phyloP scores from a whole-genome alignment of 2,329 filamentous ascomycete genomes.

The Tolypocladium nubicola region DNA sequence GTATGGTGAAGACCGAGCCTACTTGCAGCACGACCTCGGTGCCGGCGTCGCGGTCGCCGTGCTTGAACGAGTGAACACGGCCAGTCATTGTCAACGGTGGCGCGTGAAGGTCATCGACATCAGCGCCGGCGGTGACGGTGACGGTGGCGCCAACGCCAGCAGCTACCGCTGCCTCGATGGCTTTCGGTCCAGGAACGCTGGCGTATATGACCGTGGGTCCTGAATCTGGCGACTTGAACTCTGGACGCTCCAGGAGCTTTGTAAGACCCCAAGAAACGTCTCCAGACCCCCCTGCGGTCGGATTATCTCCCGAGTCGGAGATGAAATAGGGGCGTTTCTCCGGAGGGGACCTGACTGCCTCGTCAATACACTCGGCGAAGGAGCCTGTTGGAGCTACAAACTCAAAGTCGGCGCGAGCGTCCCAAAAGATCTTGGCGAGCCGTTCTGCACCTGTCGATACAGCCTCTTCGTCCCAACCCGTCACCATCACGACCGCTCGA shows the following conservation, averaged over 20 bases:
- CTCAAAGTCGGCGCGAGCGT: conserved; percentile 30
- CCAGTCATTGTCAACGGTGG: conserved; percentile 41
- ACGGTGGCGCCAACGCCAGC: conserved; percentile 35
- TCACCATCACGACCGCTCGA: conserved; percentile 36
- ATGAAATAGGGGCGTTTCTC: conserved; percentile 37
- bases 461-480: conserved; percentile 33
- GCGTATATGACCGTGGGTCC: conserved; percentile 39
- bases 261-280: conserved; percentile 42
- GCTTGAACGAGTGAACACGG: conserved; percentile 35
- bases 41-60: conserved; percentile 36
- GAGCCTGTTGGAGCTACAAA: conserved; percentile 41
- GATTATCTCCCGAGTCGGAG: conserved; percentile 45
- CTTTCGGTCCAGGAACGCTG: conserved; percentile 36
- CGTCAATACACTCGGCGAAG: conserved; percentile 34
- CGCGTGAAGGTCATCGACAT: conserved; percentile 35
- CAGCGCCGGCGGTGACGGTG: conserved; percentile 39
- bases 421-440: conserved; percentile 37
- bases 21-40: conserved; percentile 39
- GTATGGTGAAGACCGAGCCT: conserved; percentile 37
- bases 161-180: conserved; percentile 27
- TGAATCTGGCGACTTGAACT: conserved; percentile 24
- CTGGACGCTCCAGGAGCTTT: conserved; percentile 30
- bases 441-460: conserved; percentile 29
- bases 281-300: conserved; percentile 42
- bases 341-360: conserved; percentile 24